phyloP scores from a whole-genome alignment of 257 asterid genomes.

The Gentiana straminea region DNA sequence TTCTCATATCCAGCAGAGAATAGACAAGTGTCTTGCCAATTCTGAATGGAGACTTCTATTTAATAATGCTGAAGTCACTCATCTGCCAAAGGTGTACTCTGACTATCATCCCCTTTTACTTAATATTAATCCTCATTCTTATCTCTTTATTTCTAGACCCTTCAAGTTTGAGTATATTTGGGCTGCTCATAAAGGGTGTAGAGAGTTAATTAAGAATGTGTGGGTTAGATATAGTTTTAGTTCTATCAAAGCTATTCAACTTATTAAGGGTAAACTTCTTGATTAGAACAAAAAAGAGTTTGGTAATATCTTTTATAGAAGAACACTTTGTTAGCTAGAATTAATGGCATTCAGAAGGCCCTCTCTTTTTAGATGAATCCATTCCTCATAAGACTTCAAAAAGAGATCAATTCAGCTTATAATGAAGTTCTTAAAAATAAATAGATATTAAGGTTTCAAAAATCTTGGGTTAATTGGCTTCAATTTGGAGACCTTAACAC shows the following conservation, averaged over 20 bases:
- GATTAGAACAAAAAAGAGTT: not conserved
- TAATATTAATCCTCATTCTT: not conserved
- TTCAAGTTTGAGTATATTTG: not conserved
- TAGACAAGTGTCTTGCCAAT: no score
- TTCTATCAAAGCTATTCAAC: no score
- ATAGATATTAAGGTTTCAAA: no score
- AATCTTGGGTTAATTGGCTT: no score
- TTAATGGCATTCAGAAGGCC: not conserved
- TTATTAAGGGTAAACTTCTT: not conserved
- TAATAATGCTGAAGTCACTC: not conserved
- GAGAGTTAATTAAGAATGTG: not conserved
- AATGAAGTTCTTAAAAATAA: no score
- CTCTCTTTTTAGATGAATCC: not conserved
- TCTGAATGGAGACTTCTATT: not conserved
- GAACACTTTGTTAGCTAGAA: not conserved
- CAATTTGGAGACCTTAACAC: no score
- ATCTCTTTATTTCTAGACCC: not conserved
- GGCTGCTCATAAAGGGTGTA: not conserved
- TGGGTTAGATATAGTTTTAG: no score
- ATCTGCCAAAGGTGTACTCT: not conserved
- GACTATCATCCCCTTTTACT: not conserved
- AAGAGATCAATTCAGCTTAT: no score
- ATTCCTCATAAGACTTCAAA: no score
- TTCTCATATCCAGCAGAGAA: no score
- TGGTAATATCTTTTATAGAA: not conserved